Evolutionary conservation across 768 basidiomycete genomes (phyloP).

Genomic region (Bullera alba): DNA sequence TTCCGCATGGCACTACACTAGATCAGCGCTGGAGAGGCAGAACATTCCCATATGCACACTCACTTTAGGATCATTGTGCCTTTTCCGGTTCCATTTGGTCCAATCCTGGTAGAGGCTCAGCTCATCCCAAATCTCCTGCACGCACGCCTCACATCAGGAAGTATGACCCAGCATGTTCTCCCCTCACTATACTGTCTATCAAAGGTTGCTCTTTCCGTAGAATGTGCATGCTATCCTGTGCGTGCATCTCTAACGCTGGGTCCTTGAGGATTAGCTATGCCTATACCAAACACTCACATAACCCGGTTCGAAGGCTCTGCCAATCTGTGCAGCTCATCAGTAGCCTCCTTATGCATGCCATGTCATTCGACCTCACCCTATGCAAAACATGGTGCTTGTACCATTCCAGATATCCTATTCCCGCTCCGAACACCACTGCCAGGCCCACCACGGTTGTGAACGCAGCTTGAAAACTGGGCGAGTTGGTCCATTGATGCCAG

Average conservation of each 20-base stretch:
- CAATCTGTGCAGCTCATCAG: conserved; percentile 54
- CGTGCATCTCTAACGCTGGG: conserved; percentile 32
- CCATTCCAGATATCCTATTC: conserved; percentile 65
- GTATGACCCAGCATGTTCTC: conserved; percentile 64
- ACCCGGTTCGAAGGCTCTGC: conserved; percentile 66
- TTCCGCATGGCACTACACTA: conserved; percentile 56
- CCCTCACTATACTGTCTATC: conserved; percentile 72
- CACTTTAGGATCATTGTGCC: conserved; percentile 72
- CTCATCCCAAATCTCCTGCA: too few relatives aligned
- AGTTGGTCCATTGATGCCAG: conserved; percentile 26
- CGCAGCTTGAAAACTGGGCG: conserved; percentile 39
- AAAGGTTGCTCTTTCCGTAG: conserved; percentile 65
- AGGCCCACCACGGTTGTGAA: conserved; percentile 41
- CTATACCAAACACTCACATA: conserved; percentile 74
- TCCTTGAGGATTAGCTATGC: conserved; percentile 28
- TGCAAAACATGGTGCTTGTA: conserved; percentile 75
- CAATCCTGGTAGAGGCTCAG: too few relatives aligned
- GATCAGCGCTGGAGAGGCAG: conserved; percentile 1
- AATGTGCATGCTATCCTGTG: conserved; percentile 51
- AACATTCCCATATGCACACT: not conserved
- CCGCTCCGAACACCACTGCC: conserved; percentile 45
- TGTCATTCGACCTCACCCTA: conserved; percentile 53
- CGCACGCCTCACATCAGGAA: conserved; percentile 68
- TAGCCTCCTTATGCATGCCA: conserved; percentile 9
- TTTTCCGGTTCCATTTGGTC: conserved; percentile 75